Conservation (phyloP, 2,329 filamentous ascomycete species). For the Xylariaceae sp. region DNA sequence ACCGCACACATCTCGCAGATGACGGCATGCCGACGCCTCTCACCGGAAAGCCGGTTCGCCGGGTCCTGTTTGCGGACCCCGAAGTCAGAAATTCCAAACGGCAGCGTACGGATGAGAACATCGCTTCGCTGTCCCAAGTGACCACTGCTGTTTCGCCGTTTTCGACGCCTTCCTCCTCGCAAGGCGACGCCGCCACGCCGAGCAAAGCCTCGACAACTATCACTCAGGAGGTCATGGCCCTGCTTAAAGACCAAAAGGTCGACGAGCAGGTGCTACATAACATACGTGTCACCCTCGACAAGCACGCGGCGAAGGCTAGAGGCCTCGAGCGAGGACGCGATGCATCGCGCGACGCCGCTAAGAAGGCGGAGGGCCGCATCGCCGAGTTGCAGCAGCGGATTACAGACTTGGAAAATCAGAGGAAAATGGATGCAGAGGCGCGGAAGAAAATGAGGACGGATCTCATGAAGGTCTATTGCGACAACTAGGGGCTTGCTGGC, state of each 20-base stretch:
- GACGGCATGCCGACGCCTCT: conserved; percentile 34
- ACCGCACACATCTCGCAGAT: conserved; percentile 12
- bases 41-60: conserved; percentile 31
- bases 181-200: background rate
- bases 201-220: conserved; percentile 35
- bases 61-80: conserved; percentile 32
- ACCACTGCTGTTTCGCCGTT: conserved; percentile 24
- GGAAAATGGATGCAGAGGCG: conserved; percentile 36
- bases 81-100: conserved; percentile 22
- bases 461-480: conserved; percentile 39
- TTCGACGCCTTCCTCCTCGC: conserved; percentile 11
- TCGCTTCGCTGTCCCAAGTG: conserved; percentile 1
- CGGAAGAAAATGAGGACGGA: conserved; percentile 43
- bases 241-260: conserved; percentile 51
- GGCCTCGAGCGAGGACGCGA: conserved; percentile 69
- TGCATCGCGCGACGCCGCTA: conserved; percentile 62
- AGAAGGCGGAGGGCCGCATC: conserved; percentile 59
- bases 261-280: conserved; percentile 39
- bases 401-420: conserved; percentile 43
- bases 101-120: conserved; percentile 19
- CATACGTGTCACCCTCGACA: conserved; percentile 52
- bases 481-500: conserved; percentile 16
- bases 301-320: conserved; percentile 59
- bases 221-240: conserved; percentile 50
- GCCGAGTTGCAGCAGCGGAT: conserved; percentile 42